These are phyloP conservation scores for Starmerella vaccinii DNA, from an alignment of 805 yeast genomes.

Conservation along the genomic window DNA sequence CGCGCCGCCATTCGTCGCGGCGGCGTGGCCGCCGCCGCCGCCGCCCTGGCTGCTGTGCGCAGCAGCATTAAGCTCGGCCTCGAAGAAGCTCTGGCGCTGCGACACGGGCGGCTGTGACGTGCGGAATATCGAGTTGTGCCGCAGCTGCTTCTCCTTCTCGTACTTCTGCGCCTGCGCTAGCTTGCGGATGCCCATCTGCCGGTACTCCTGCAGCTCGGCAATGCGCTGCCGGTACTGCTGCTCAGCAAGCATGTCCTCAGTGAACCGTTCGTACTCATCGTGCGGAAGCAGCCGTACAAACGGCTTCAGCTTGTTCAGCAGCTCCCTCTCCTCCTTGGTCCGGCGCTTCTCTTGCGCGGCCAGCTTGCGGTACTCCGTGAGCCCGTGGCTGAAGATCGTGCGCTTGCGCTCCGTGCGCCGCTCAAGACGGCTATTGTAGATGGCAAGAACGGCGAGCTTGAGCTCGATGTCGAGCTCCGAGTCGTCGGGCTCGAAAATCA, in stretches of 20 bases:
- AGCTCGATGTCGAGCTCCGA: constrained; percentile 78
- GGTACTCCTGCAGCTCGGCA: constrained; percentile 85
- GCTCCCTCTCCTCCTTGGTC: constrained; percentile 80
- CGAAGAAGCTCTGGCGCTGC: constrained; percentile 19
- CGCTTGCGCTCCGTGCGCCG: constrained; percentile 90
- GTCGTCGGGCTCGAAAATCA: constrained; percentile 92
- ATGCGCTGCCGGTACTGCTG: constrained; percentile 69
- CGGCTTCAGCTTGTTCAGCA: constrained; percentile 64
- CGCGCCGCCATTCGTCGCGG: constrained; percentile 8
- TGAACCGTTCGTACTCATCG: constrained; percentile 66
- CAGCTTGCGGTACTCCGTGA: constrained; percentile 76
- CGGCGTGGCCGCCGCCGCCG: constrained; percentile 11
- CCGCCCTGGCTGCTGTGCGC: constrained; percentile 3
- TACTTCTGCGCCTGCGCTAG: constrained; percentile 72
- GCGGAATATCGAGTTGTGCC: constrained; percentile 41
- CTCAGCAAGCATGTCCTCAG: constrained; percentile 66
- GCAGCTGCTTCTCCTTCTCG: constrained; percentile 74
- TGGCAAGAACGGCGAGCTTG: constrained; percentile 75
- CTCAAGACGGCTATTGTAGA: constrained; percentile 80
- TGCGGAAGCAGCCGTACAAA: constrained; percentile 72
- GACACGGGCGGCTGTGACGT: constrained; percentile 20
- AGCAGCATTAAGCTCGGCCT: constrained; percentile 13
- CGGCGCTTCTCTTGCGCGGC: constrained; percentile 76
- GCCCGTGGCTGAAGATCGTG: constrained; percentile 57
- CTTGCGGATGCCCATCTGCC: constrained; percentile 77